Conservation (phyloP, 78 protist species). For the Thecamonas trahens region DNA sequence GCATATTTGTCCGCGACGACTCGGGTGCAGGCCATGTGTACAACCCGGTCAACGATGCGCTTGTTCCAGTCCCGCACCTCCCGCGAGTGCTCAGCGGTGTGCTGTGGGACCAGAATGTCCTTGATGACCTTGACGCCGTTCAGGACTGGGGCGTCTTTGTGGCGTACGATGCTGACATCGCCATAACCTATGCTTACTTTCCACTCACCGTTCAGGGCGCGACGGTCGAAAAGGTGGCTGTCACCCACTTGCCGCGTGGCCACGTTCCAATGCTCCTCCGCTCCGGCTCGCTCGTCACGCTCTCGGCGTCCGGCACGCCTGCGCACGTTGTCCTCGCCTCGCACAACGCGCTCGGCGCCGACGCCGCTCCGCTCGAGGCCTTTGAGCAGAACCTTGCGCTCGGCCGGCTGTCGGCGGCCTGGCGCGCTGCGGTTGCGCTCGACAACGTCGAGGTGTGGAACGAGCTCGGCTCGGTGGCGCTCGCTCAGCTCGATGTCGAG, state of each 20-base stretch:
- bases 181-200: constrained; percentile 24
- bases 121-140: background rate
- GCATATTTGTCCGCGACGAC: constrained; percentile 28
- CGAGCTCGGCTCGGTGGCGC: constrained; percentile 30
- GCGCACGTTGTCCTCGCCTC: background rate
- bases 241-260: background rate
- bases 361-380: background rate
- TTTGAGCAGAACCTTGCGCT: background rate
- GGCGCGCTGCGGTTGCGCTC: constrained; percentile 9
- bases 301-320: background rate
- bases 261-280: background rate
- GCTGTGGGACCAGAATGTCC: background rate
- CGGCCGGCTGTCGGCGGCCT: constrained; percentile 17
- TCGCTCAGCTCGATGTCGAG: constrained; percentile 30
- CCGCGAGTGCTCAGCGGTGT: background rate
- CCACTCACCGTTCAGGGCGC: constrained; percentile 28
- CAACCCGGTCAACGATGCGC: constrained; percentile 30
- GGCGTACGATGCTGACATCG: background rate
- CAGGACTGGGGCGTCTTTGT: constrained; percentile 39
- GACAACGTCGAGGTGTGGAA: constrained; percentile 7
- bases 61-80: background rate
- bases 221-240: background rate
- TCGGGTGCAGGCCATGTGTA: constrained; percentile 10
- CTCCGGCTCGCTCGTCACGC: background rate
- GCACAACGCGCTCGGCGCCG: background rate